These are phyloP conservation scores for Cucumis cinereus DNA, from an alignment of 306 rosid species.

Conservation along the genomic window DNA sequence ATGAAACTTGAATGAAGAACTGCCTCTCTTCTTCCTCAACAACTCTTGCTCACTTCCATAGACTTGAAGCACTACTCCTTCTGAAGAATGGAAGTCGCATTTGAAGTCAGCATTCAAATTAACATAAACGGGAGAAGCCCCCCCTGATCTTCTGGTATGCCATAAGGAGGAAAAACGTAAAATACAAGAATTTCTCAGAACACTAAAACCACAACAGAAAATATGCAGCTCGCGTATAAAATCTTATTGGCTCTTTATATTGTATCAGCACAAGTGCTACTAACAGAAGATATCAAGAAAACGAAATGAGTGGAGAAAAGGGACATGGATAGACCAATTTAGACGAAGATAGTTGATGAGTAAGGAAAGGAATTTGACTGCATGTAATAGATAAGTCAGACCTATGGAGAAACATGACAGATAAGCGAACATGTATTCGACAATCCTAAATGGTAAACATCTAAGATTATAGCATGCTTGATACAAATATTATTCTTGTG, in stretches of 20 bases:
- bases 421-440: conserved; percentile 1
- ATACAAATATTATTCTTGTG: background rate
- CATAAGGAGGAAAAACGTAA: background rate
- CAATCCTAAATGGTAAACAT: background rate
- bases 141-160: background rate
- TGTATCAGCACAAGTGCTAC: background rate
- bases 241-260: background rate
- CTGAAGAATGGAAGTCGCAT: background rate
- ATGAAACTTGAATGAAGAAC: background rate
- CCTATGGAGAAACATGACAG: background rate
- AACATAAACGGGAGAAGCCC: background rate
- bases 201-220: background rate
- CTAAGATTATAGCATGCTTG: background rate
- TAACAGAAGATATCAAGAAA: background rate
- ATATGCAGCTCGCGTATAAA: background rate
- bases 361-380: background rate
- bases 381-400: background rate
- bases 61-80: background rate
- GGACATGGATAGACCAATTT: background rate
- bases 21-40: background rate
- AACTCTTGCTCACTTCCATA: background rate
- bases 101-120: background rate
- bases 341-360: background rate
- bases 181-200: background rate
- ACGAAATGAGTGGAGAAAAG: background rate